Base-by-base conservation (phyloP, 176 grass and related monocot genomes). In the Carex pumila region DNA sequence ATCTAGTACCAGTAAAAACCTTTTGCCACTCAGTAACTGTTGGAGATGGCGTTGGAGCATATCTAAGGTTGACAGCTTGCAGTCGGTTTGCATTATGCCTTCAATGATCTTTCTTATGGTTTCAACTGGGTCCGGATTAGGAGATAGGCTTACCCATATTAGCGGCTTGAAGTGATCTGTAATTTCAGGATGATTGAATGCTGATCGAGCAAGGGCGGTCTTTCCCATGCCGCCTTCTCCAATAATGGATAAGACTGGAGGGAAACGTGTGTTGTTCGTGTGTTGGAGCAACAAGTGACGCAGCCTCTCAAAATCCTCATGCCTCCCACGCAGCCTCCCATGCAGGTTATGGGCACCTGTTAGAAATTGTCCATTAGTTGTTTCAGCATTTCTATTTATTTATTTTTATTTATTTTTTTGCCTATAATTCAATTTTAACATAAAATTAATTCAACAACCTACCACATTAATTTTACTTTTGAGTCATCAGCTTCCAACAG, bases 181-280 rank as follows among this genome's bases (percentile, higher is more conserved):
- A 41, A 79, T 17, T 3, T 32, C 2, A 8, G 12, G 30, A 59
- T 79, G 12, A 10, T 58, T 61, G 60, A 85, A 88, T 57, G 67
- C 81, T 11, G 7, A 79, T 53, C 64, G 82, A 21, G 82, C 81
- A 17, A 88, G 81, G 11, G 72, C 66, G 3, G 87, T 84, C 71
- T 88, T 88, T 59, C 87, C 87, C 1, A 80, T 88, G 37, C 87
- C 82, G 15, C 82, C 87, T 37, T 76, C 61, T 31, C 87, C 87
- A 36, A 21, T 58, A 30, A 88, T 81, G n/a, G 87, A 68, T 80
- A 87, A 13, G 6, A 87, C 85, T 30, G 71, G 15, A 41, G 77
- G 45, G 41, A 71, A 79, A 32, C 4, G 11, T 2, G 1, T 57
- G n/a, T 15, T 68, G 17, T 61, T 76, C 1, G 7, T 19, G 4